phyloP scores from a whole-genome alignment of 352 stramenopile species.

The Elongisporangium anandrum region DNA sequence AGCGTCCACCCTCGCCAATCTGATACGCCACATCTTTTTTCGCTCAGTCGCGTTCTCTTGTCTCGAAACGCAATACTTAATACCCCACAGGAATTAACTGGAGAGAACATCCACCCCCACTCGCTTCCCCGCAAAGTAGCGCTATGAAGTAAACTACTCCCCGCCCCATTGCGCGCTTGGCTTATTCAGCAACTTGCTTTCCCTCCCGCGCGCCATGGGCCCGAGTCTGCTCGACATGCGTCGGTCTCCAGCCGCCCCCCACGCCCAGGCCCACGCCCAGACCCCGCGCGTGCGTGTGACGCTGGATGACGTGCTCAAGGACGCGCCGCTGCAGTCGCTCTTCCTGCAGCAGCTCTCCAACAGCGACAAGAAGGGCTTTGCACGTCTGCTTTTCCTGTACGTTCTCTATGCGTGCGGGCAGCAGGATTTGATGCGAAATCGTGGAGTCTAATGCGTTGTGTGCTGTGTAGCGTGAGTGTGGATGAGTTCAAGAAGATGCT shows the following conservation, averaged over 20 bases:
- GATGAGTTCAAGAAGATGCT: constrained; percentile 87
- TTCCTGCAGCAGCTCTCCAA: constrained; percentile 77
- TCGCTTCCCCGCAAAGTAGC: constrained; percentile 2
- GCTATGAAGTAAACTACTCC: constrained; percentile 1
- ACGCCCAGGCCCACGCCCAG: not conserved
- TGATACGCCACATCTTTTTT: not conserved
- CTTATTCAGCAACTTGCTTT: not conserved
- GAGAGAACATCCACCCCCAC: not conserved
- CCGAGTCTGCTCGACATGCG: constrained; percentile 2
- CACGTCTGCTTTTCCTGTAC: constrained; percentile 74
- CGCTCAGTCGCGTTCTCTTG: not conserved
- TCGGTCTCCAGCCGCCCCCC: not conserved
- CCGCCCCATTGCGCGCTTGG: not conserved
- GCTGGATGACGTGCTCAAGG: constrained; percentile 67
- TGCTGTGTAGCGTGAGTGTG: constrained; percentile 53
- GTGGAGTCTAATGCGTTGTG: no score
- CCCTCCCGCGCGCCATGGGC: not conserved
- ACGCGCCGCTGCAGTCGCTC: constrained; percentile 72
- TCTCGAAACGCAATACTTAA: not conserved
- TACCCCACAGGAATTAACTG: not conserved
- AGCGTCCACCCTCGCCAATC: not conserved
- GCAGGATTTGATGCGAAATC: not conserved
- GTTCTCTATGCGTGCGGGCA: constrained; percentile 7
- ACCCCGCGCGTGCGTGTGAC: constrained; percentile 20
- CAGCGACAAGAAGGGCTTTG: constrained; percentile 66